Base-by-base conservation (phyloP, 768 basidiomycete genomes). In the Boletus barrowsii region DNA sequence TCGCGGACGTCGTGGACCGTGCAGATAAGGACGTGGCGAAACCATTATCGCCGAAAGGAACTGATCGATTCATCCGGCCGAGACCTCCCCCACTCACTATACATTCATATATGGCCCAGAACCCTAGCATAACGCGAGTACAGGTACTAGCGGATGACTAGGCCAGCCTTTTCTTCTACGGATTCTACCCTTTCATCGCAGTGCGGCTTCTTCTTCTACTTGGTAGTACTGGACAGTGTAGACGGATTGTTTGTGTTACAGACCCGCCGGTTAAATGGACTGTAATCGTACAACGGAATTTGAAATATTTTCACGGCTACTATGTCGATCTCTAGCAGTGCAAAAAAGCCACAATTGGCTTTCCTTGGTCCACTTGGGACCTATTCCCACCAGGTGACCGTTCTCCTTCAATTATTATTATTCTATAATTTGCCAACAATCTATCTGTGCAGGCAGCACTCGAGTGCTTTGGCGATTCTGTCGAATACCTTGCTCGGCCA, bases 331-430 rank as follows among this genome's bases (percentile, higher is more conserved):
- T 41, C 57, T 15, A 41, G 41, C 15, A 44, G 42, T n/a, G 26
- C 61, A 33, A 43, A 46, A 51, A 67, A 54, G 40, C 64, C 66
- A 7, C 60, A 48, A 37, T 49, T 89, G 20, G 80, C 81, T 47
- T 80, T 83, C 63, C 73, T 89, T 40, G 87, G 87, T 9, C 87
- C 87, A 29, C 71, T 77, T 42, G 87, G 87, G 30, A 89, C 87
- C 35, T 88, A 87, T 65, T 79, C 86, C 26, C 87, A 89, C 57
- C 84, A 83, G 73, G 82, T 79, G 41, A 43, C 62, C 60, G 15
- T 42, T 42, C 26, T 47, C 32, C 36, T 37, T 30, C 26, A 13
- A 45, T 42, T 5, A 14, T 33, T 44, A 45, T 42, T 5, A 14
- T 33, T 44, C 47, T 40, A 46, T 35, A 39, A 42, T 42, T 24